phyloP scores from a whole-genome alignment of 73 alveolate genomes.

The Diophrys appendiculata region DNA sequence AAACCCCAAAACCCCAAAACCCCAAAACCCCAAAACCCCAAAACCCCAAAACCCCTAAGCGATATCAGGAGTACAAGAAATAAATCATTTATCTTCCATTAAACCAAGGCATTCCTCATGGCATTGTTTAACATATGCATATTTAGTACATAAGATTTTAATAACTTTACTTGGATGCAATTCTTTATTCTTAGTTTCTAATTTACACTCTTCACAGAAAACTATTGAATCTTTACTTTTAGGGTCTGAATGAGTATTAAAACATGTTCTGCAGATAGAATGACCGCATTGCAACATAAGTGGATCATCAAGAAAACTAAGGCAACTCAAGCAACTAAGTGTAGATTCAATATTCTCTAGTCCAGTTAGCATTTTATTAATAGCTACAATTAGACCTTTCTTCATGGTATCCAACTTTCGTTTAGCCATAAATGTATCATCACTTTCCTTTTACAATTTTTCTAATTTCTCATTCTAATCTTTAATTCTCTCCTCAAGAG shows the following conservation, averaged over 20 bases:
- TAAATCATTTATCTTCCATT: neutral
- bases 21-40: too few species aligned
- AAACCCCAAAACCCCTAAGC: too few species aligned
- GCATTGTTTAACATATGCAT: slow-evolving; percentile 12
- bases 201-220: slow-evolving; percentile 72
- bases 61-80: too few species aligned
- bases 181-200: slow-evolving; percentile 64
- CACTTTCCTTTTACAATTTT: slow-evolving; percentile 5
- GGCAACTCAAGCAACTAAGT: slow-evolving; percentile 59
- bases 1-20: too few species aligned
- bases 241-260: slow-evolving; percentile 69
- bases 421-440: neutral
- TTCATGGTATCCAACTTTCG: neutral
- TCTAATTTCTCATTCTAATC: slow-evolving; percentile 24
- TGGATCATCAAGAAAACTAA: slow-evolving; percentile 54
- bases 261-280: slow-evolving; percentile 57
- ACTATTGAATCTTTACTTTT: slow-evolving; percentile 68
- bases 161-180: slow-evolving; percentile 58
- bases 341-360: slow-evolving; percentile 47
- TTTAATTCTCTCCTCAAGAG: slow-evolving; percentile 15
- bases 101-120: slow-evolving; percentile 12
- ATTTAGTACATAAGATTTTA: slow-evolving; percentile 53
- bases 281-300: slow-evolving; percentile 69
- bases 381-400: slow-evolving; percentile 5
- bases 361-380: slow-evolving; percentile 24